Evolutionary conservation across 2,329 filamentous ascomycete species (phyloP), one percentile per base, ranked within the genome.

Genomic region (Incumbomyces delicatus): DNA sequence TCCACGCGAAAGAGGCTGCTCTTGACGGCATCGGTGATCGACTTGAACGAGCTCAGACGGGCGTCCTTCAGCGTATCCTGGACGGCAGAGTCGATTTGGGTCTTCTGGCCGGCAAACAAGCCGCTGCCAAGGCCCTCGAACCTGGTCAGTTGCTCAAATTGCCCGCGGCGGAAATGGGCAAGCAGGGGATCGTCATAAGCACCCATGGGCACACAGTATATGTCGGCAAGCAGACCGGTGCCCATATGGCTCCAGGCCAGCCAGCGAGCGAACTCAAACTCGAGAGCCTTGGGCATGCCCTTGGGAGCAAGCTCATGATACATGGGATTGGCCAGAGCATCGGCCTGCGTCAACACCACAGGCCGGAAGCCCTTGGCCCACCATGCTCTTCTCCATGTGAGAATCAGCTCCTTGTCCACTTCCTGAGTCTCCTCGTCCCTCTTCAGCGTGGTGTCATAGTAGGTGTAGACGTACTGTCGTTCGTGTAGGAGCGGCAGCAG

Each of bases 361-460:
- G 92, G 90, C 52, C 75, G 80, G 67, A 96, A 95, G 10, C 90
- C 92, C 58, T 94, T 81, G 0, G 89, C 87, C 86, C 87, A 96
- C 88, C 90, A 96, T 2, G 90, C 89, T 38, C 87, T 78, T 50
- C 89, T 78, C 92, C 92, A 96, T 44, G 85, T 83, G 48, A 94
- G 70, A 41, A 96, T 73, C 49, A 96, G 68, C 49, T 82, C 77
- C 59, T 83, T 83, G 62, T 95, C 86, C 3, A 86, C 85, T 50
- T 84, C 77, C 56, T 77, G 77, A 42, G 77, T 74, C 14, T 76
- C 75, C 41, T 76, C 72, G 29, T 83, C 76, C 63, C 82, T 82
- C 57, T 74, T 73, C 14, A 72, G 63, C 3, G 77, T 78, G 10
- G 77, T 70, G 59, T 95, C 87, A 63, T 94, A 95, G 65, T 90